phyloP scores from a whole-genome alignment of 257 asterid species.

The Handroanthus guayacan region DNA sequence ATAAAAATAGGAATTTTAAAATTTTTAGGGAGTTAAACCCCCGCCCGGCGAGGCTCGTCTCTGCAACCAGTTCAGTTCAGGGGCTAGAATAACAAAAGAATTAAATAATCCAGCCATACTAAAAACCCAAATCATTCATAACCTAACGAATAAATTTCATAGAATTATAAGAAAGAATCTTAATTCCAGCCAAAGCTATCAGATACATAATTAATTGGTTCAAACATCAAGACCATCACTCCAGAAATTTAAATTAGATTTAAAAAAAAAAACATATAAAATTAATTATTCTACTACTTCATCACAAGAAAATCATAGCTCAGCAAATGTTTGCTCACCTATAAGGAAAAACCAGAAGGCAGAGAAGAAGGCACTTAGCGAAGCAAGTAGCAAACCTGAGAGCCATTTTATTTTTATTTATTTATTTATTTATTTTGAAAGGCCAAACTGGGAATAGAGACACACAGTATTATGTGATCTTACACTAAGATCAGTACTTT shows the following conservation, averaged over 20 bases:
- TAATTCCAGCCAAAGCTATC: constrained; percentile 30
- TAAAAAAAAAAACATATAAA: background rate
- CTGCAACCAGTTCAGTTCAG: background rate
- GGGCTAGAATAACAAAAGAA: background rate
- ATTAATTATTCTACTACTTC: background rate
- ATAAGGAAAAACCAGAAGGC: constrained; percentile 45
- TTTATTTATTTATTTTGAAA: constrained; percentile 5
- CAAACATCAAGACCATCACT: constrained; percentile 3
- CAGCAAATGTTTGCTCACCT: constrained; percentile 43
- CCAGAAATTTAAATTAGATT: background rate
- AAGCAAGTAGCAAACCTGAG: constrained; percentile 32
- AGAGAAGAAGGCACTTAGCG: constrained; percentile 37
- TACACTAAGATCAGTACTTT: background rate
- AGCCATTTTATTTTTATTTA: constrained; percentile 33
- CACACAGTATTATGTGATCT: constrained; percentile 10
- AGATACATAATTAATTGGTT: constrained; percentile 15
- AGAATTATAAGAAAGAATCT: background rate
- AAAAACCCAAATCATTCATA: background rate
- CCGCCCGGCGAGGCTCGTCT: too few relatives aligned
- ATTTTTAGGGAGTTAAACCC: background rate
- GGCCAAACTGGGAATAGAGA: constrained; percentile 40
- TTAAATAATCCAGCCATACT: background rate
- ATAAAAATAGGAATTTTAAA: too few relatives aligned
- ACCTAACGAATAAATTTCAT: background rate
- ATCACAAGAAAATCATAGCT: background rate